Evolutionary conservation across 1,284 basidiomycete species (phyloP), one percentile per base, ranked within the genome.

Genomic region (Ustilago lituana): DNA sequence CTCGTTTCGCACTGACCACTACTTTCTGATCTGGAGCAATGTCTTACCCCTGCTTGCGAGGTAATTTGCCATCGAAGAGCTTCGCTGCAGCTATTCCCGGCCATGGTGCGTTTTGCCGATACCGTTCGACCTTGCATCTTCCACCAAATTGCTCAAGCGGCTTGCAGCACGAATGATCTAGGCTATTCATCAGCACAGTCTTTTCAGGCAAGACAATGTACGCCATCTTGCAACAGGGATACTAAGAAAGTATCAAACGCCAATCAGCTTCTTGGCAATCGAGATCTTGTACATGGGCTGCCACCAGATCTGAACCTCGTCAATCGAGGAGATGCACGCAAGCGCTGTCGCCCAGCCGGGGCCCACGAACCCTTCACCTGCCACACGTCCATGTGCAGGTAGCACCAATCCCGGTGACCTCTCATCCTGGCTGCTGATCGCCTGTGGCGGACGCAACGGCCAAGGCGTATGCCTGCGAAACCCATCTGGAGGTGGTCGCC

Each of bases 291-390:
- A 58, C 71, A 76, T 69, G 31, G 66, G 58, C 43, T 73, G 55
- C 73, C 73, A 76, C 64, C 72, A 73, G n/a, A 76, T 58, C 55
- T 65, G 61, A 14, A 76, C 59, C 49, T 76, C 71, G 40, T 76
- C 71, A 22, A 61, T 41, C 17, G 50, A 63, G 14, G 57, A 59
- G 31, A 72, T 48, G 32, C 63, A 61, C 3, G 69, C 68, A 32
- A 70, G 51, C 11, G 67, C 63, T 1, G 59, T 63, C 5, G 61
- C 59, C 73, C 73, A 76, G 1, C 65, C 66, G 4, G 67, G 50
- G 0, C 59, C 63, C 2, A 52, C 59, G 36, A 74, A 76, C n/a
- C 73, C 67, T 45, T 65, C 61, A 9, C 53, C 68, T 5, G 73
- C 72, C 7, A 76, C 62, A 15, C 73, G 35, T 2, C 73, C 73